These are phyloP conservation scores for Cryptosporidium xiaoi DNA, from an alignment of 169 alveolate genomes.

Conservation along the genomic window DNA sequence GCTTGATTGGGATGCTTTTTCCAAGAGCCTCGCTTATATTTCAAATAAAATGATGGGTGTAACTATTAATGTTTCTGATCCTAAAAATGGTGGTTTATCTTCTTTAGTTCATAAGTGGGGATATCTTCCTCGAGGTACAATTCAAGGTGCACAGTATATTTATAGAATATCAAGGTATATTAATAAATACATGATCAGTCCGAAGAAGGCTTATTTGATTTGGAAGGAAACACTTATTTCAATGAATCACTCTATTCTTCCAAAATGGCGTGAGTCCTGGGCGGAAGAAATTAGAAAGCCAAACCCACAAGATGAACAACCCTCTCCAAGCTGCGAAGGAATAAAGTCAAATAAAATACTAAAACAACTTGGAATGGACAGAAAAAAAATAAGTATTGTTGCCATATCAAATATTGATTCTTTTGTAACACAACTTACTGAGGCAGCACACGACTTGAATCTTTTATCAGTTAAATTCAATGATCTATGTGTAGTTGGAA, in stretches of 20 bases:
- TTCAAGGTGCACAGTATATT: constrained; percentile 73
- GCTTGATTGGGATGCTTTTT: constrained; percentile 37
- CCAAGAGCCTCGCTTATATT: constrained; percentile 2
- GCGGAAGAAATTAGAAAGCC: constrained; percentile 48
- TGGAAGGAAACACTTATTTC: constrained; percentile 67
- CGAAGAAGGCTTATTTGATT: constrained; percentile 59
- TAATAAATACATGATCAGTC: constrained; percentile 64
- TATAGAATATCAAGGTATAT: constrained; percentile 63
- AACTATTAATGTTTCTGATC: constrained; percentile 41
- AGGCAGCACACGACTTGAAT: constrained; percentile 73
- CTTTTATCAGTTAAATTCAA: constrained; percentile 18
- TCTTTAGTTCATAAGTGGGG: constrained; percentile 66
- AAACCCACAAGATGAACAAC: constrained; percentile 59
- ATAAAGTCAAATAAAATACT: constrained; percentile 38
- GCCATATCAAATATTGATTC: constrained; percentile 56
- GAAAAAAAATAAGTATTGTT: constrained; percentile 40
- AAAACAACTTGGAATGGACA: constrained; percentile 65
- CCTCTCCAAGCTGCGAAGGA: constrained; percentile 54
- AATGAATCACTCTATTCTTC: constrained; percentile 52
- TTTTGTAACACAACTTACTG: constrained; percentile 56
- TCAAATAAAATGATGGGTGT: constrained; percentile 45
- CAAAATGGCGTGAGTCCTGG: constrained; percentile 75
- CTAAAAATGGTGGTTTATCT: constrained; percentile 38
- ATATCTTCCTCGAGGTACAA: constrained; percentile 60
- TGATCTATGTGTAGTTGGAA: constrained; percentile 61